Evolutionary conservation across 768 basidiomycete species (phyloP).

Genomic region (Amanita subjunquillea): DNA sequence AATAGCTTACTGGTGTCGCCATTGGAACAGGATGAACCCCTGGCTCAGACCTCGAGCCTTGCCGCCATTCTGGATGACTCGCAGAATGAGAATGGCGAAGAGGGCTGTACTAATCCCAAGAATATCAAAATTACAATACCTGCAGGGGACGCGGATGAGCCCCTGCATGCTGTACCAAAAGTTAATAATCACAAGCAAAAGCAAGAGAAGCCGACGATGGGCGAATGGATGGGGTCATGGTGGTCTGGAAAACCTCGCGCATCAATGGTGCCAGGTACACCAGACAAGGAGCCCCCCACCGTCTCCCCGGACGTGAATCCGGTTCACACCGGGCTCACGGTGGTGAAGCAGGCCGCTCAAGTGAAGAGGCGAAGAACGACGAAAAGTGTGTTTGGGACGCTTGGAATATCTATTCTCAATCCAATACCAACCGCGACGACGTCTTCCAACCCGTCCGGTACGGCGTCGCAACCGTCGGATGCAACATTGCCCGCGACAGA

Average conservation of each 20-base stretch:
- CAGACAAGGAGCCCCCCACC: conserved; percentile 12
- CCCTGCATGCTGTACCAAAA: neutral
- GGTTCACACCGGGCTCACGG: neutral
- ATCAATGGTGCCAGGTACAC: conserved; percentile 5
- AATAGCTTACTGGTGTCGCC: conserved; percentile 19
- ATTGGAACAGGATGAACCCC: conserved; percentile 24
- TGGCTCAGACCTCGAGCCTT: conserved; percentile 7
- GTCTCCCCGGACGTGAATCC: neutral
- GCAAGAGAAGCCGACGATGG: conserved; percentile 44
- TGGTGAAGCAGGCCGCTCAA: conserved; percentile 9
- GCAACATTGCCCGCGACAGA: neutral
- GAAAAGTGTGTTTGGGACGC: conserved; percentile 61
- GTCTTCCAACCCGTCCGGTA: conserved; percentile 9
- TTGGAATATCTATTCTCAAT: conserved; percentile 61
- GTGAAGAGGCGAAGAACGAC: conserved; percentile 28
- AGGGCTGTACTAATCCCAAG: neutral
- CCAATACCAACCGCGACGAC: conserved; percentile 22
- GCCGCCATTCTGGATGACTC: neutral
- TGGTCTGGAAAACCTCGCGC: conserved; percentile 35
- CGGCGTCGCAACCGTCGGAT: conserved; percentile 12
- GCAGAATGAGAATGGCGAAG: neutral
- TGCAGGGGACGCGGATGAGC: neutral
- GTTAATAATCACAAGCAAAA: conserved; percentile 13
- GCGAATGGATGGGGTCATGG: conserved; percentile 75
- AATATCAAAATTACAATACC: neutral